These are phyloP conservation scores for Exophiala sideris DNA, from an alignment of 2,329 filamentous ascomycete species.

Conservation along the genomic window DNA sequence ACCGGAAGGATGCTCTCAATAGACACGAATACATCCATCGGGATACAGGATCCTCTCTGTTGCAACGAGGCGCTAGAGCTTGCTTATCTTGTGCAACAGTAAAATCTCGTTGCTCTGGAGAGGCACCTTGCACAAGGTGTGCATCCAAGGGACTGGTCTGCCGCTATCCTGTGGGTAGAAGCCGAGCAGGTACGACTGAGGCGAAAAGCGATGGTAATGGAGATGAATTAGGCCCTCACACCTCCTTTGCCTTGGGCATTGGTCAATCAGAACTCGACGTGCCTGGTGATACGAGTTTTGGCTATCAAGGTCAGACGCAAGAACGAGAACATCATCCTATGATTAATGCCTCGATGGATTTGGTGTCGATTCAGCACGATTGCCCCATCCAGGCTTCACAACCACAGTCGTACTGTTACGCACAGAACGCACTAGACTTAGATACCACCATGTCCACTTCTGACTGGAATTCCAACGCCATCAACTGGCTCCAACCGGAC, in stretches of 20 bases:
- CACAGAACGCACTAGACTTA: background rate
- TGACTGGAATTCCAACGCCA: conserved; percentile 24
- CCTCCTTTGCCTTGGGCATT: background rate
- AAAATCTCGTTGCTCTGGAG: conserved; percentile 40
- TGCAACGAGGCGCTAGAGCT: conserved; percentile 36
- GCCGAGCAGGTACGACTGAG: background rate
- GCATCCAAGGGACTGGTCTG: conserved; percentile 35
- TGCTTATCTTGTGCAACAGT: conserved; percentile 39
- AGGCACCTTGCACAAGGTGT: conserved; percentile 37
- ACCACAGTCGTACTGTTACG: background rate
- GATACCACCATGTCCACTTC: background rate
- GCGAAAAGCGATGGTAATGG: background rate
- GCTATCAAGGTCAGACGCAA: background rate
- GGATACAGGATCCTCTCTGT: conserved; percentile 32
- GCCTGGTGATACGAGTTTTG: background rate
- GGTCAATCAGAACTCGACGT: background rate
- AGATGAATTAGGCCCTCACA: background rate
- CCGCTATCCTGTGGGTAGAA: conserved; percentile 35
- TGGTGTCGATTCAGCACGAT: too few species aligned
- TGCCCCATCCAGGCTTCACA: background rate
- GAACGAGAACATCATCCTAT: background rate
- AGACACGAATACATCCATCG: conserved; percentile 41
- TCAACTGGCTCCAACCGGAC: conserved; percentile 39
- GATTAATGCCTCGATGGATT: too few species aligned
- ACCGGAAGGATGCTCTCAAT: conserved; percentile 42